A percentile compares a stretch with the other conserved stretches of the same genome.
phyloP scores from a whole-genome alignment of 2,329 filamentous ascomycete genomes.

The Fusarium bactridioides region DNA sequence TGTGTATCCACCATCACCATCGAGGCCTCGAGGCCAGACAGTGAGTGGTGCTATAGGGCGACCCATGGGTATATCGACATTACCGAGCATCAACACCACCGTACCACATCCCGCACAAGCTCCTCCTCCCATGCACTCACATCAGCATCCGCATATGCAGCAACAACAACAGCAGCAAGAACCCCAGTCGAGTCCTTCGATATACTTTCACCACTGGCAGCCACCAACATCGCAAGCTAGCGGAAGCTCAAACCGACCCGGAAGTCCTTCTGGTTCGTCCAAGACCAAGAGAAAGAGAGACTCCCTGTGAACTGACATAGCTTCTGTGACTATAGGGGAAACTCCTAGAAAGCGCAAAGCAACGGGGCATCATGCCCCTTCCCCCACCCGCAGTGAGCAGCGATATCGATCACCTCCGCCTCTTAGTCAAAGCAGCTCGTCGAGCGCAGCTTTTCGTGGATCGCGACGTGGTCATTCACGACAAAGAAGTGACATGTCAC shows the following conservation, averaged over 20 bases:
- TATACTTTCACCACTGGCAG: slow-evolving; percentile 94
- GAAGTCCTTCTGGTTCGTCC: slow-evolving; percentile 78
- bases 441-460: slow-evolving; percentile 36
- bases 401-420: slow-evolving; percentile 47
- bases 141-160: slow-evolving; percentile 61
- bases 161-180: slow-evolving; percentile 63
- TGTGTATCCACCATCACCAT: slow-evolving; percentile 59
- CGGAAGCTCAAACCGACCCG: slow-evolving; percentile 69
- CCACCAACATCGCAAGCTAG: slow-evolving; percentile 74
- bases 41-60: slow-evolving; percentile 53
- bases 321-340: slow-evolving; percentile 65
- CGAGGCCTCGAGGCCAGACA: slow-evolving; percentile 59
- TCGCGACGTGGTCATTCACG: slow-evolving; percentile 46
- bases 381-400: slow-evolving; percentile 42
- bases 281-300: slow-evolving; percentile 59
- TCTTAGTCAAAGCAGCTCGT: slow-evolving; percentile 41
- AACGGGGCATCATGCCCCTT: slow-evolving; percentile 50
- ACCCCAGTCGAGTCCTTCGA: slow-evolving; percentile 68
- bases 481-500: slow-evolving; percentile 50
- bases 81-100: slow-evolving; percentile 57
- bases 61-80: slow-evolving; percentile 47
- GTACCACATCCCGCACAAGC: slow-evolving; percentile 48
- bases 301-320: slow-evolving; percentile 51
- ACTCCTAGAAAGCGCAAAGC: slow-evolving; percentile 89
- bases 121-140: slow-evolving; percentile 48